Base-by-base conservation (phyloP, 140 eudicot species). In the Bidens hawaiensis region DNA sequence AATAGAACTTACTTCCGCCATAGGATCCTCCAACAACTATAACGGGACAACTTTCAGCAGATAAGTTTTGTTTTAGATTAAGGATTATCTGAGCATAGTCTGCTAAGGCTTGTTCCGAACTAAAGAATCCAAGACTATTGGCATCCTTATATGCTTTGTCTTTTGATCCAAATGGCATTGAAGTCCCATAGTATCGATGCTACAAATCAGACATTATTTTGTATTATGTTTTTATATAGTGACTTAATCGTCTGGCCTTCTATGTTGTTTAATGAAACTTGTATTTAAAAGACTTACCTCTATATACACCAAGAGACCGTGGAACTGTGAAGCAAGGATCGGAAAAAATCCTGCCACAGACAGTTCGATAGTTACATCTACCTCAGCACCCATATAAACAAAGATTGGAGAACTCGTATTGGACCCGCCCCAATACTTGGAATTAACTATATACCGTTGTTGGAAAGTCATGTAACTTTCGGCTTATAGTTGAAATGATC, bases 111-210 rank as follows among this genome's bases (percentile, higher is more conserved):
- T 70, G 69, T 26, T 60, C 76, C 1, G 63, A 70, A 17, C 63
- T 70, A 36, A 70, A 70, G 38, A 33, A 70, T 34, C 69, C 76
- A 17, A 70, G 63, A 47, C 63, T 70, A 42, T 13, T 18, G 8
- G 63, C 47, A 38, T 60, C 43, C 30, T 28, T 49, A 16, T 70
- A 70, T 25, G 76, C 76, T 26, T 70, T 62, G 0, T 61, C 63
- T 25, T 24, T 7, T 0, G 76, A 60, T 4, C 69, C 76, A 50
- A 70, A 49, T 18, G 76, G 76, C 76, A 70, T 70, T 7, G 76
- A 70, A 36, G 63, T 61, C 16, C 69, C 76, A 25, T 70, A 70
- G 33, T 70, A 70, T 3, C 76, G 69, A 50, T 70, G 76, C 76
- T 70, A 23, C 21, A 60, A 15, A 53, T 34, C 3, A 19, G 8